Base-by-base conservation (phyloP, 495 filamentous ascomycete species). In the Bathelium albidoporum region DNA sequence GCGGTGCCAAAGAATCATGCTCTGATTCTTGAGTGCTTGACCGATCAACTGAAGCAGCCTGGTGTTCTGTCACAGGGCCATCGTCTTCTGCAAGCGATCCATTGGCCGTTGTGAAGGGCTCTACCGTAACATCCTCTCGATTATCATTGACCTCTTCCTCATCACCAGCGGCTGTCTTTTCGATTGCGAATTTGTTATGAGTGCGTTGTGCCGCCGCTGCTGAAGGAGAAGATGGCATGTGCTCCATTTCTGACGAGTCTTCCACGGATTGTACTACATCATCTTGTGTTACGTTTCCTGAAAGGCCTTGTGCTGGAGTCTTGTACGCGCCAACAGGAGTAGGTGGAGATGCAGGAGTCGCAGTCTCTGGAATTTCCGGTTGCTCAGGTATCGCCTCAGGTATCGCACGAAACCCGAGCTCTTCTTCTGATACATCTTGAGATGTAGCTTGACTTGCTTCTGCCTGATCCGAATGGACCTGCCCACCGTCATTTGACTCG, bases 271-370 rank as follows among this genome's bases (percentile, higher is more conserved):
- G 68, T 24, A 60, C 66, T 58, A 28, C 26, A 41, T 66, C 58
- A 3, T 43, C 62, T 22, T 73, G 75, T n/a, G 71, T 1, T 1
- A 64, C 58, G 18, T 58, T 58, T 45, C 75, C 69, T 22, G 63
- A 65, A 29, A 71, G 64, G 32, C 63, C 66, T 34, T 76, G 76
- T n/a, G 75, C 78, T 39, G 75, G 79, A 24, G 79, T 81, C 49
- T 79, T 78, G 59, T 77, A 80, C 44, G 77, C 74, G 34, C 72
- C 77, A 69, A 72, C 70, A 39, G 81, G 78, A 24, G 79, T 80
- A 53, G 72, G 66, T 31, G 78, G 77, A 58, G 73, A 74, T 45
- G 60, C 58, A 58, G 66, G 59, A 65, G 61, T 64, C 34, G 12
- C 45, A 39, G 16, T 31, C n/a, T 55, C 22, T 24, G 10, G 14